phyloP scores from a whole-genome alignment of 805 yeast genomes.

The Nakazawaea wickerhamii region DNA sequence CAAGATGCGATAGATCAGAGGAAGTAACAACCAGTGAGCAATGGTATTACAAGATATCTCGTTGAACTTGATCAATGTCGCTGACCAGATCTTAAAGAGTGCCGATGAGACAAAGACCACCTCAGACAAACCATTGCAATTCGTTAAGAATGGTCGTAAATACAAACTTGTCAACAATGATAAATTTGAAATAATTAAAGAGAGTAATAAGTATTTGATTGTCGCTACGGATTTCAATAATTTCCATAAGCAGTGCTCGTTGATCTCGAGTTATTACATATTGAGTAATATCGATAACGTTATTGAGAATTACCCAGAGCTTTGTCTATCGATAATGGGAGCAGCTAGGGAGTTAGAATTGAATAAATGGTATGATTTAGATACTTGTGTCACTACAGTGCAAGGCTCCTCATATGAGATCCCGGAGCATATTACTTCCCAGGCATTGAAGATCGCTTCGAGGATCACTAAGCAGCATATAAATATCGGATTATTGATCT shows the following conservation, averaged over 20 bases:
- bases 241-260: constrained; percentile 28
- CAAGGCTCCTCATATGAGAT: constrained; percentile 31
- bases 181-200: constrained; percentile 41
- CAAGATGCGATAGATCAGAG: no score
- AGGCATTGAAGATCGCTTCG: constrained; percentile 27
- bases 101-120: constrained; percentile 23
- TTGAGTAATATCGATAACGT: constrained; percentile 28
- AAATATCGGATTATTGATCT: constrained; percentile 34
- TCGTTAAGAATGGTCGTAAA: constrained; percentile 40
- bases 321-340: constrained; percentile 43
- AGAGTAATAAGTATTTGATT: constrained; percentile 43
- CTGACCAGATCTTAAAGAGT: constrained; percentile 21
- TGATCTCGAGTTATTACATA: constrained; percentile 39
- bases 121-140: constrained; percentile 22
- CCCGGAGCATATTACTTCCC: constrained; percentile 18
- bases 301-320: constrained; percentile 28
- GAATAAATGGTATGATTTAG: constrained; percentile 45
- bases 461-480: constrained; percentile 27
- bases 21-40: not conserved
- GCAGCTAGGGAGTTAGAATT: constrained; percentile 44
- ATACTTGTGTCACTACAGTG: constrained; percentile 34
- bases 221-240: constrained; percentile 26
- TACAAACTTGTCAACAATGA: constrained; percentile 41
- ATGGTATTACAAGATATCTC: constrained; percentile 24
- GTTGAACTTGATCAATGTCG: constrained; percentile 21